Conservation (phyloP, 805 yeast species). For the Tetrapisispora phaffii region DNA sequence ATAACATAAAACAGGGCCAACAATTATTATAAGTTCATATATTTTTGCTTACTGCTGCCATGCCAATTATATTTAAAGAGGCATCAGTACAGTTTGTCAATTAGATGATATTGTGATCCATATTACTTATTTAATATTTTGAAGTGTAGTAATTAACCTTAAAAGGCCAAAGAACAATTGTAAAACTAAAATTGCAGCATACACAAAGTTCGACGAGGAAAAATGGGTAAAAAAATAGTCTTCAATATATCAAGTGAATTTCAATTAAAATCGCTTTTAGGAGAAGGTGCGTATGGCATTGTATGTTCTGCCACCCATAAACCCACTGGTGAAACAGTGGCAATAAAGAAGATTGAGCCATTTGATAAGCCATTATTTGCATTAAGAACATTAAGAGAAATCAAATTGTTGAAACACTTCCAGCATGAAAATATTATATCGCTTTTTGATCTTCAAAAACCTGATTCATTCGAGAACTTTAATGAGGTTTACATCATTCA, state of each 20-base stretch:
- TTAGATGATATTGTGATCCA: too few relatives aligned
- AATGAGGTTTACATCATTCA: slow-evolving; percentile 83
- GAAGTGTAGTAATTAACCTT: too few relatives aligned
- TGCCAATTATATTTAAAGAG: too few relatives aligned
- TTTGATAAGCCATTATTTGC: slow-evolving; percentile 85
- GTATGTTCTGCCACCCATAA: slow-evolving; percentile 84
- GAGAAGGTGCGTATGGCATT: slow-evolving; percentile 95
- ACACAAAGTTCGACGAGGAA: too few relatives aligned
- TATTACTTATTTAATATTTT: too few relatives aligned
- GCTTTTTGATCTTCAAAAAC: slow-evolving; percentile 81
- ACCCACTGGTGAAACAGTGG: slow-evolving; percentile 83
- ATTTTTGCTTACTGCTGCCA: too few relatives aligned
- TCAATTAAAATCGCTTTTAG: slow-evolving; percentile 74
- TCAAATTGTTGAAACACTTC: slow-evolving; percentile 80
- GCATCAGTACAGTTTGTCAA: too few relatives aligned
- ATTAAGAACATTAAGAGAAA: slow-evolving; percentile 78
- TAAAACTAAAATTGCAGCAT: too few relatives aligned
- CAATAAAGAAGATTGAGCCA: slow-evolving; percentile 86
- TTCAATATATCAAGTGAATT: slow-evolving; percentile 85
- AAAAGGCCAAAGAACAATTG: too few relatives aligned
- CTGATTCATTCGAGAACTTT: slow-evolving; percentile 63
- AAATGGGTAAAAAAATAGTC: slow-evolving; percentile 39
- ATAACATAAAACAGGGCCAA: too few relatives aligned
- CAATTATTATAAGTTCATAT: too few relatives aligned
- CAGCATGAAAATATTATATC: slow-evolving; percentile 89